phyloP scores from a whole-genome alignment of 1,284 basidiomycete species.

The Naganishia sp. region DNA sequence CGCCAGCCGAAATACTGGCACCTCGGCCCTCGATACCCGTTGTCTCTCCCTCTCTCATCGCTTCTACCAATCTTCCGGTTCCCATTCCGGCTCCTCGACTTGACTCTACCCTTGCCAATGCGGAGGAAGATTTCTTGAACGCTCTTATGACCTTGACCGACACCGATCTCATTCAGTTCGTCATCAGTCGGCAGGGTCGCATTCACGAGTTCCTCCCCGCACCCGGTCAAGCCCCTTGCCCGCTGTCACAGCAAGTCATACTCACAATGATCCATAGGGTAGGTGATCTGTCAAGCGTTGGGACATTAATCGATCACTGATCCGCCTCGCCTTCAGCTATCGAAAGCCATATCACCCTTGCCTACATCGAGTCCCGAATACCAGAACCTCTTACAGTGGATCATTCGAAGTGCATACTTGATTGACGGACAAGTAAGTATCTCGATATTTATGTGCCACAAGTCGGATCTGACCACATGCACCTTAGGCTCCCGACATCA shows the following conservation, averaged over 20 bases:
- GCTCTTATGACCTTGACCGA: constrained; percentile 28
- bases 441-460: neutral
- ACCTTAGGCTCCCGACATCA: constrained; percentile 17
- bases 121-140: constrained; percentile 31
- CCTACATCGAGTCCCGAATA: constrained; percentile 23
- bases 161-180: constrained; percentile 25
- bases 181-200: constrained; percentile 8
- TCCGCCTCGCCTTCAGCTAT: neutral
- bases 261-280: constrained; percentile 34
- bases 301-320: neutral
- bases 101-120: constrained; percentile 6
- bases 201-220: constrained; percentile 24
- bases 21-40: neutral
- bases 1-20: neutral
- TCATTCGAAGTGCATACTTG: constrained; percentile 22
- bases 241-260: constrained; percentile 31
- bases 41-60: neutral
- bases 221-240: constrained; percentile 22
- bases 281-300: neutral
- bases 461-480: neutral
- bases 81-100: neutral
- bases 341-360: constrained; percentile 23
- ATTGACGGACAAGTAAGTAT: constrained; percentile 26
- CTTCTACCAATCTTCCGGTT: too few relatives aligned
- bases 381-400: constrained; percentile 28